phyloP scores from a whole-genome alignment of 805 yeast genomes.

The Komagataella populi region DNA sequence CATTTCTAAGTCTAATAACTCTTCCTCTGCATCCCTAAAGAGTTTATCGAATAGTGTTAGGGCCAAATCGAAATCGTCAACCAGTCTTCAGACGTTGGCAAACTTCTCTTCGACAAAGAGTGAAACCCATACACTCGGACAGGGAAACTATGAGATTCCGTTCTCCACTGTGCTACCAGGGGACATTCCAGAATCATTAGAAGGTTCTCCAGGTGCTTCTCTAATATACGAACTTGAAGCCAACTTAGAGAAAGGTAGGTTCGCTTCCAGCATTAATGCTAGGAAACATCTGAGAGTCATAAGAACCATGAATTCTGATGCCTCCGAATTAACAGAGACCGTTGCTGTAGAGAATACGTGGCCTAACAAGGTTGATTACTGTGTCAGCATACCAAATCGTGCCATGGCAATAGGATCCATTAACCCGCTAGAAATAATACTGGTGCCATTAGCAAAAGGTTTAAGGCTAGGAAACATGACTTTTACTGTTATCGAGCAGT shows the following conservation, averaged over 20 bases:
- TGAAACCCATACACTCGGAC: slow-evolving; percentile 30
- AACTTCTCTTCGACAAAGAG: slow-evolving; percentile 6
- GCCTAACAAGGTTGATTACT: slow-evolving; percentile 89
- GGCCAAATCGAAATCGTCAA: slow-evolving; percentile 23
- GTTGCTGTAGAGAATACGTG: slow-evolving; percentile 90
- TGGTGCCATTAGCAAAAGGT: slow-evolving; percentile 78
- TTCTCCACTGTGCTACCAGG: slow-evolving; percentile 82
- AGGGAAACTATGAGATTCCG: slow-evolving; percentile 85
- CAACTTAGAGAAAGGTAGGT: slow-evolving; percentile 70
- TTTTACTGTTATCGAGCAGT: slow-evolving; percentile 55
- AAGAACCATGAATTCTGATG: slow-evolving; percentile 78
- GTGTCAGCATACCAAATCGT: slow-evolving; percentile 73
- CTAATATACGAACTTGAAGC: slow-evolving; percentile 66
- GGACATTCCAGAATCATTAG: slow-evolving; percentile 72
- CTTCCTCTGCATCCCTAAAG: slow-evolving; percentile 30
- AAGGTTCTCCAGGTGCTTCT: slow-evolving; percentile 75
- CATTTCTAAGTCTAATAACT: slow-evolving; percentile 20
- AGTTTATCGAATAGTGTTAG: slow-evolving; percentile 9
- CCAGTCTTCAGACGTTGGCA: slow-evolving; percentile 12
- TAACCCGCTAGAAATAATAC: slow-evolving; percentile 50
- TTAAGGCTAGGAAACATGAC: slow-evolving; percentile 62
- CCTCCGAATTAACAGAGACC: slow-evolving; percentile 80
- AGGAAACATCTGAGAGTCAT: slow-evolving; percentile 69
- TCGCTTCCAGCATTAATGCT: slow-evolving; percentile 47
- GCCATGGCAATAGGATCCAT: slow-evolving; percentile 85